Percentiles rank a stretch among this genome's conserved stretches.
Conservation (phyloP, 2,329 filamentous ascomycete species). For the Curvularia sp. region DNA sequence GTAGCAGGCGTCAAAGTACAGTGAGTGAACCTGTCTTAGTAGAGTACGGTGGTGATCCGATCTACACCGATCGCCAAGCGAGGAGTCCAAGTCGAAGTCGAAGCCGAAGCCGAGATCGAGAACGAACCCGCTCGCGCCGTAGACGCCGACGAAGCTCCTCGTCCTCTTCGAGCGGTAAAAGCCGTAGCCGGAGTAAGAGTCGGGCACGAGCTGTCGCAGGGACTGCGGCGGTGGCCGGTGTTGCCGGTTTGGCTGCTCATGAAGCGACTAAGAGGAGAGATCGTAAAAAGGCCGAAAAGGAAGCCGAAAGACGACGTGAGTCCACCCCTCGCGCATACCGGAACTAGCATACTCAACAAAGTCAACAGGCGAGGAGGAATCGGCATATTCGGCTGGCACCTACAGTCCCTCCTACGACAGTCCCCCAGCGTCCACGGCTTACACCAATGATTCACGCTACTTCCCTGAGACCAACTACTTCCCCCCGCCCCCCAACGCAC, state of each 20-base stretch:
- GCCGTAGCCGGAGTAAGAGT: conserved; percentile 54
- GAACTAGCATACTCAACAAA: conserved; percentile 28
- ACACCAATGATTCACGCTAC: conserved; percentile 43
- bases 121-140: conserved; percentile 32
- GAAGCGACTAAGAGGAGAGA: conserved; percentile 64
- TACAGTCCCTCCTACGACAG: conserved; percentile 37
- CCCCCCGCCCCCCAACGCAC: conserved; percentile 54
- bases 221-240: conserved; percentile 64
- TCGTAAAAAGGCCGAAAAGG: conserved; percentile 62
- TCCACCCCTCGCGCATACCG: conserved; percentile 26
- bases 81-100: conserved; percentile 34
- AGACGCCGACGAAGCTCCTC: conserved; percentile 55
- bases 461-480: conserved; percentile 59
- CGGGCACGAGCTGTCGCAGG: conserved; percentile 60
- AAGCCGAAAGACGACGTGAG: conserved; percentile 60
- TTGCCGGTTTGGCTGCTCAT: conserved; percentile 63
- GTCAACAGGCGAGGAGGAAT: conserved; percentile 44
- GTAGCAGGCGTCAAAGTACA: conserved; percentile 52
- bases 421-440: conserved; percentile 45
- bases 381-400: conserved; percentile 45
- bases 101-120: conserved; percentile 16
- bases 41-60: conserved; percentile 69
- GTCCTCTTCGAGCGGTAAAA: conserved; percentile 49
- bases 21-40: conserved; percentile 62
- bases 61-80: conserved; percentile 61